These are phyloP conservation scores for Heteromeles arbutifolia DNA, from an alignment of 306 rosid species.

Conservation along the genomic window DNA sequence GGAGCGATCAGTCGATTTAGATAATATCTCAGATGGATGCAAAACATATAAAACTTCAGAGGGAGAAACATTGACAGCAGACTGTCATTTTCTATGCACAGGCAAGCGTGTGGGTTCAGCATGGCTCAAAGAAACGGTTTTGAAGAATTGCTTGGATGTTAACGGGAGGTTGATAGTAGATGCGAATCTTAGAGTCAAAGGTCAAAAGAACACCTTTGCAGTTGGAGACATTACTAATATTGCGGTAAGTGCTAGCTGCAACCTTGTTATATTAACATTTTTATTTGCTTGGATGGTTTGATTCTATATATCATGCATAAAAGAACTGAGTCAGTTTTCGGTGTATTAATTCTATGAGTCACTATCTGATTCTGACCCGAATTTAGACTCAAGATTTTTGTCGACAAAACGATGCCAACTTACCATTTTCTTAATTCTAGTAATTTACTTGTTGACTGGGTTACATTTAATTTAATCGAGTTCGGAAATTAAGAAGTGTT, in stretches of 20 bases:
- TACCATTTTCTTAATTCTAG: not conserved
- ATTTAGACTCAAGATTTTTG: not conserved
- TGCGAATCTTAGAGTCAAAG: conserved; percentile 46
- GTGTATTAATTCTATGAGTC: not conserved
- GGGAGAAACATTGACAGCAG: conserved; percentile 56
- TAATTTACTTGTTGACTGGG: not conserved
- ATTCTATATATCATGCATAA: no score
- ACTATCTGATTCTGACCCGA: not conserved
- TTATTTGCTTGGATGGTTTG: not conserved
- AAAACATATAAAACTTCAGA: conserved; percentile 43
- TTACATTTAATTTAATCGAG: not conserved
- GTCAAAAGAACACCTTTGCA: conserved; percentile 53
- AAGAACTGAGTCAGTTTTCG: no score
- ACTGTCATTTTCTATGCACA: conserved; percentile 57
- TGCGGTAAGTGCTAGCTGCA: conserved; percentile 39
- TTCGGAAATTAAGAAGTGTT: not conserved
- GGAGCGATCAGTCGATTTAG: conserved; percentile 40
- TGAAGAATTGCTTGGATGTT: conserved; percentile 38
- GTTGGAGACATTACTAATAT: conserved; percentile 76
- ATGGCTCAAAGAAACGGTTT: conserved; percentile 57
- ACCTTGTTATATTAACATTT: not conserved
- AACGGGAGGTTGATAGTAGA: conserved; percentile 68
- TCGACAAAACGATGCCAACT: not conserved
- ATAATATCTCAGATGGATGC: conserved; percentile 21
- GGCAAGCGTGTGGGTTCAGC: conserved; percentile 44